These are phyloP conservation scores for Boletus huronensis DNA, from an alignment of 768 basidiomycete genomes.

Conservation along the genomic window DNA sequence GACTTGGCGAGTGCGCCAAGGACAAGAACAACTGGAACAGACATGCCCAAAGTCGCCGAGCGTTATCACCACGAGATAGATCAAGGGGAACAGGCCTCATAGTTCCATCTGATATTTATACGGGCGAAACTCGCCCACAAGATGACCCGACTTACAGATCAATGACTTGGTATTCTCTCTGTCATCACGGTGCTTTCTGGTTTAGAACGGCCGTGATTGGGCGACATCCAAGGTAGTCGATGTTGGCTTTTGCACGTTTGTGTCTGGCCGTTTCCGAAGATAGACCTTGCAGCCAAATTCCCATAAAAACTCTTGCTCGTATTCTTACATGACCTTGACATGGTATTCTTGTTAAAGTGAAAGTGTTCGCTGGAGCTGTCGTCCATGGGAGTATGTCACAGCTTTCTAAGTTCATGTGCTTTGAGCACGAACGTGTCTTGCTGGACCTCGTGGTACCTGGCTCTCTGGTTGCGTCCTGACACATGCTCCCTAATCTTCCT, in stretches of 20 bases:
- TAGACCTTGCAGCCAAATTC: not conserved
- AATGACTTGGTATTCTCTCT: not conserved
- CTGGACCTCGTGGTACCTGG: not conserved
- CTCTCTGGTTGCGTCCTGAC: not conserved
- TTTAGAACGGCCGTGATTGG: not conserved
- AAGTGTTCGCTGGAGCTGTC: not conserved
- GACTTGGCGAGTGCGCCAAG: conserved; percentile 14
- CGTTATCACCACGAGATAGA: not conserved
- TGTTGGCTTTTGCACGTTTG: not conserved
- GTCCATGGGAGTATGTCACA: not conserved
- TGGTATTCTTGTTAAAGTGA: not conserved
- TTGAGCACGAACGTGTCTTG: conserved; percentile 10
- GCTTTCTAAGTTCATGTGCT: not conserved
- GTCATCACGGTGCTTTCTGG: not conserved
- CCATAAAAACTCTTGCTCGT: not conserved
- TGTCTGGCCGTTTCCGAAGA: not conserved
- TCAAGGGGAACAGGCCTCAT: not conserved
- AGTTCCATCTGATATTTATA: conserved; percentile 5
- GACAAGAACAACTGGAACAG: conserved; percentile 6
- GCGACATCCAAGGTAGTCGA: no score
- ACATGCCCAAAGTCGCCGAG: conserved; percentile 3
- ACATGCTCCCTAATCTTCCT: not conserved
- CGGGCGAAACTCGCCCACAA: not conserved
- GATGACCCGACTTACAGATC: not conserved
- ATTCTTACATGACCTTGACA: not conserved